Conservation (phyloP, 2,329 filamentous ascomycete species). For the Ambrosiella xylebori region DNA sequence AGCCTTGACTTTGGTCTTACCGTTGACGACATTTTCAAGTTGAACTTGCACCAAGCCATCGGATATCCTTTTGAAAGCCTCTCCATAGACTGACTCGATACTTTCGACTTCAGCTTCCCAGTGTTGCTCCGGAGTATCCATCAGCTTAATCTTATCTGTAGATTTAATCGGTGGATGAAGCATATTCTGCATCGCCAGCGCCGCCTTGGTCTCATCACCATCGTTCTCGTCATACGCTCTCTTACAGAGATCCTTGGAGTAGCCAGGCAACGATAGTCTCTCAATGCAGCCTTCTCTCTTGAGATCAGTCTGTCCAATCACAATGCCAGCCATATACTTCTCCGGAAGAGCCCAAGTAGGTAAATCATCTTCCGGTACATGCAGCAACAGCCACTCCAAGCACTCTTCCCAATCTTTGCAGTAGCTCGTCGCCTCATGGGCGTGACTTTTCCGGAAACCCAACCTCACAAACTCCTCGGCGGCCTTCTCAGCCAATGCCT, state of each 20-base stretch:
- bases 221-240: constrained; percentile 53
- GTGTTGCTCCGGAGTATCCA: constrained; percentile 38
- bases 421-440: constrained; percentile 69
- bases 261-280: constrained; percentile 65
- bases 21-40: constrained; percentile 39
- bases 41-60: constrained; percentile 52
- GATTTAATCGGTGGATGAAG: constrained; percentile 17
- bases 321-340: constrained; percentile 78
- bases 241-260: constrained; percentile 67
- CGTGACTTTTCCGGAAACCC: constrained; percentile 77
- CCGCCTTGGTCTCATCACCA: constrained; percentile 59
- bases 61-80: constrained; percentile 46
- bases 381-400: constrained; percentile 88
- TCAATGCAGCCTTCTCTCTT: constrained; percentile 69
- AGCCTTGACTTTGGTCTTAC: constrained; percentile 34
- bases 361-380: constrained; percentile 94
- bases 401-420: constrained; percentile 88
- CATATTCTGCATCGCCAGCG: constrained; percentile 55
- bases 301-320: constrained; percentile 65
- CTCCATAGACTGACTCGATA: constrained; percentile 71
- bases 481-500: constrained; percentile 38
- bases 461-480: constrained; percentile 59
- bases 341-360: constrained; percentile 83
- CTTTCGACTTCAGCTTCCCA: constrained; percentile 81
- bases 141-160: constrained; percentile 24